Percentiles rank a stretch among this genome's conserved stretches.
Evolutionary conservation across 2,329 filamentous ascomycete species (phyloP).

Genomic region (Trichophyton simii): DNA sequence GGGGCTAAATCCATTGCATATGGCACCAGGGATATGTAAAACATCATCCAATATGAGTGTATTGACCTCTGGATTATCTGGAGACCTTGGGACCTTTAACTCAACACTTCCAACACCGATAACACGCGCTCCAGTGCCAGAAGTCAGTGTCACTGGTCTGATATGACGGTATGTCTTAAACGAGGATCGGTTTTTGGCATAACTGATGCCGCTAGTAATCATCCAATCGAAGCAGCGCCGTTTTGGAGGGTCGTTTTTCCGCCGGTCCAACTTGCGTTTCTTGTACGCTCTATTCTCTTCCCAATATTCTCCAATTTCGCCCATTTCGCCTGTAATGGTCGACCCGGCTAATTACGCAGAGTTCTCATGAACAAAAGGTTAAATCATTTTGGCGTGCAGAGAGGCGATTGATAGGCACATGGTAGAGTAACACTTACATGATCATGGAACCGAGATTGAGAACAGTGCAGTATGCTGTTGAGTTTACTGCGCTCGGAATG

Average conservation of each 20-base stretch:
- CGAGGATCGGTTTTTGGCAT: constrained; percentile 22
- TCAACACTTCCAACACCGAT: constrained; percentile 24
- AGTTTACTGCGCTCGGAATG: too few species aligned
- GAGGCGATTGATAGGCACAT: too few species aligned
- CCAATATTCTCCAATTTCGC: too few species aligned
- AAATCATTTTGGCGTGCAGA: too few species aligned
- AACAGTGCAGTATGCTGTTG: too few species aligned
- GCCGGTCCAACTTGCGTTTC: too few species aligned
- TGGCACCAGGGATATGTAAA: constrained; percentile 24
- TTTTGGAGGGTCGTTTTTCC: neutral
- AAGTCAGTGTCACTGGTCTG: neutral
- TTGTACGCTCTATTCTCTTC: too few species aligned
- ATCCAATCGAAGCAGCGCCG: constrained; percentile 10
- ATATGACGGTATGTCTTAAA: constrained; percentile 21
- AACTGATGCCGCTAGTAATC: constrained; percentile 20
- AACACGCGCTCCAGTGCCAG: constrained; percentile 9
- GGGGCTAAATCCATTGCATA: constrained; percentile 23
- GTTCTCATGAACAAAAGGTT: too few species aligned
- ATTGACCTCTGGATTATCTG: constrained; percentile 15
- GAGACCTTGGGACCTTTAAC: constrained; percentile 17
- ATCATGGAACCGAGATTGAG: too few species aligned
- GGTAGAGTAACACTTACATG: too few species aligned
- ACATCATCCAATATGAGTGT: constrained; percentile 22
- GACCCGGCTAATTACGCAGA: too few species aligned
- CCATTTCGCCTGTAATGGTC: too few species aligned